Base-by-base conservation (phyloP, 805 yeast species). In the Debaryomyces prosopidis region DNA sequence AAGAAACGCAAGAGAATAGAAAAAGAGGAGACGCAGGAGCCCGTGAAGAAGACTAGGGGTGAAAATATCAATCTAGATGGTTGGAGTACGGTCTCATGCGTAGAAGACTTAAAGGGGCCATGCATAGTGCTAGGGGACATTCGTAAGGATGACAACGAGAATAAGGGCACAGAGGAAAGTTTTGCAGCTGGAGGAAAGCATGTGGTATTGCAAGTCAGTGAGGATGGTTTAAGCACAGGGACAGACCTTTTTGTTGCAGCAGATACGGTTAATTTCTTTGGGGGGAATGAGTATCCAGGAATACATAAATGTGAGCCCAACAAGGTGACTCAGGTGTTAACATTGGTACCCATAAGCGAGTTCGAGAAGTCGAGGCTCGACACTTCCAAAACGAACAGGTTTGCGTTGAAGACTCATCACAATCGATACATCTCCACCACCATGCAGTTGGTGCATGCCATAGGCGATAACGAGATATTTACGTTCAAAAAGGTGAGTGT, bases 101-200 rank as follows among this genome's bases (percentile, higher is more conserved):
- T 37, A 14, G 39, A 28, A 23, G 53, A 50, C 20, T 38, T 50
- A 17, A 45, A 38, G 14, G 53, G 53, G 14, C 49, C 53, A n/a
- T 47, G 50, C 38, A 39, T 46, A 7, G 33, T 46, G 16, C 16
- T 40, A 16, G 36, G 19, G 6, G 16, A 28, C 15, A 20, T 12
- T 10, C 17, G 7, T n/a, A 31, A n/a, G 8, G 17, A n/a, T 16
- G 27, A 7, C 6, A 23, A 14, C 28, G 39, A 18, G 5, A 30
- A 27, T 16, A 5, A 10, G 3, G n/a, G 39, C 20, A 35, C n/a
- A 26, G 28, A 12, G 6, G 39, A 27, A 36, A 23, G 15, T 3
- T 2, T n/a, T 14, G 37, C 23, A 34, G 2, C 16, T 16, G 27
- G 28, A 15, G 16, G 10, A 19, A 12, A 17, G 17, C 26, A 10